Evolutionary conservation across 371 early-diverging fungal genomes (phyloP).

Genomic region (Apophysomyces elegans): DNA sequence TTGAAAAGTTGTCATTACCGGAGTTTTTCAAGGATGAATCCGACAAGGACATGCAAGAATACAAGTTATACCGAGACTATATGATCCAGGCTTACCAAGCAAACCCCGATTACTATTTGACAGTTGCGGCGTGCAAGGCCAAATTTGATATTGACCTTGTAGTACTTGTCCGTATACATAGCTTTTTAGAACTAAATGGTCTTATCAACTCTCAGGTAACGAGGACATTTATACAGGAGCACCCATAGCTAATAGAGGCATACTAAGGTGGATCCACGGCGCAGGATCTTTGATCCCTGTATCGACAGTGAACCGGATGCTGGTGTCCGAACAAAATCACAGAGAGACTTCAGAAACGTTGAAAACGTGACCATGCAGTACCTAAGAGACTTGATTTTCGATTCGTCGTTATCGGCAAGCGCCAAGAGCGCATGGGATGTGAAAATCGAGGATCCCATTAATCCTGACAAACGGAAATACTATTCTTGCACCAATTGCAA

Average conservation of each 20-base stretch:
- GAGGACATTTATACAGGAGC: background rate
- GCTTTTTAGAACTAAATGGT: constrained; percentile 97
- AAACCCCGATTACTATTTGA: constrained; percentile 91
- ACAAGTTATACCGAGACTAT: constrained; percentile 90
- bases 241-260: background rate
- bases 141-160: constrained; percentile 94
- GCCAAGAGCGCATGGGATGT: constrained; percentile 31
- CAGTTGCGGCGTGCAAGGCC: constrained; percentile 91
- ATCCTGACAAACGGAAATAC: constrained; percentile 35
- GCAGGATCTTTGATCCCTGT: constrained; percentile 44
- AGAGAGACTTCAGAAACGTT: constrained; percentile 33
- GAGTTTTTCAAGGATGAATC: constrained; percentile 90
- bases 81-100: constrained; percentile 94
- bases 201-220: constrained; percentile 94
- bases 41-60: constrained; percentile 83
- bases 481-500: constrained; percentile 39
- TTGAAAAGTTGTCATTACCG: constrained; percentile 87
- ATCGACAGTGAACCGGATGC: constrained; percentile 46
- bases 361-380: constrained; percentile 30
- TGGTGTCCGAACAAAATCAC: constrained; percentile 30
- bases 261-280: constrained; percentile 47
- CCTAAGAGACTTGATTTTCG: constrained; percentile 35
- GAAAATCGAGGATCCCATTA: constrained; percentile 27
- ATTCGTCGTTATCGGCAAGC: constrained; percentile 16
- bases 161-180: constrained; percentile 91